Percentiles rank a stretch among this genome's conserved stretches.
These are phyloP conservation scores for Oidium heveae DNA, from an alignment of 2,329 filamentous ascomycete species.

Conservation along the genomic window DNA sequence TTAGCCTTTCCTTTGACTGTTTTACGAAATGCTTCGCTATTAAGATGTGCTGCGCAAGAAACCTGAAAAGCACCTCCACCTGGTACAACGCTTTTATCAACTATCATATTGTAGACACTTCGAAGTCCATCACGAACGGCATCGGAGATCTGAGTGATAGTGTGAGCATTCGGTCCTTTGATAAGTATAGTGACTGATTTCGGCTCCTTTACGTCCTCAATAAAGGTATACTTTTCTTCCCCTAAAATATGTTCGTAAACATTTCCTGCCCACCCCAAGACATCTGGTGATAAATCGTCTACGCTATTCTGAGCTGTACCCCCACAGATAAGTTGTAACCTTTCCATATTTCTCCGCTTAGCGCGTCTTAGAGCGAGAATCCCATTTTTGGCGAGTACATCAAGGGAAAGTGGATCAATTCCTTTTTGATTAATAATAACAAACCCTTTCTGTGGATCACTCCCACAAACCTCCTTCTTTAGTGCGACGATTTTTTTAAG, in stretches of 20 bases:
- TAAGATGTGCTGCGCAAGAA: conserved; percentile 66
- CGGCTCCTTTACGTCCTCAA: conserved; percentile 95
- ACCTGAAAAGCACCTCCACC: conserved; percentile 92
- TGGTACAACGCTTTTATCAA: conserved; percentile 87
- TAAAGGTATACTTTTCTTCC: conserved; percentile 97
- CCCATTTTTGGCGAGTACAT: conserved; percentile 92
- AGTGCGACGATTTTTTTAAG: conserved; percentile 91
- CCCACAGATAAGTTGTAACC: conserved; percentile 81
- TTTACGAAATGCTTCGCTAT: conserved; percentile 65
- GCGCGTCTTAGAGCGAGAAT: conserved; percentile 84
- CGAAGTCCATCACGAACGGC: conserved; percentile 84
- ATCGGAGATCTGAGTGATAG: conserved; percentile 88
- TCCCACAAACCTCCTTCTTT: conserved; percentile 92
- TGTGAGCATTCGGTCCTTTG: conserved; percentile 93
- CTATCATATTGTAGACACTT: conserved; percentile 98
- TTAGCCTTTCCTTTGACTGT: conserved; percentile 95
- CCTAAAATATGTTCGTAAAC: conserved; percentile 95
- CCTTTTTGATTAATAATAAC: conserved; percentile 99
- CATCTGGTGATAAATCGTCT: conserved; percentile 66
- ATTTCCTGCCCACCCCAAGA: conserved; percentile 83
- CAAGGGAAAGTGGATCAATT: conserved; percentile 85
- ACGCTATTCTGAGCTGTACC: conserved; percentile 87
- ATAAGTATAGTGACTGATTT: conserved; percentile 96
- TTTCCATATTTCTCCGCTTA: conserved; percentile 98
- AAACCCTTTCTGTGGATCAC: conserved; percentile 81